Evolutionary conservation across 108 stramenopile species (phyloP).

Genomic region (Schizochytrium sp.): DNA sequence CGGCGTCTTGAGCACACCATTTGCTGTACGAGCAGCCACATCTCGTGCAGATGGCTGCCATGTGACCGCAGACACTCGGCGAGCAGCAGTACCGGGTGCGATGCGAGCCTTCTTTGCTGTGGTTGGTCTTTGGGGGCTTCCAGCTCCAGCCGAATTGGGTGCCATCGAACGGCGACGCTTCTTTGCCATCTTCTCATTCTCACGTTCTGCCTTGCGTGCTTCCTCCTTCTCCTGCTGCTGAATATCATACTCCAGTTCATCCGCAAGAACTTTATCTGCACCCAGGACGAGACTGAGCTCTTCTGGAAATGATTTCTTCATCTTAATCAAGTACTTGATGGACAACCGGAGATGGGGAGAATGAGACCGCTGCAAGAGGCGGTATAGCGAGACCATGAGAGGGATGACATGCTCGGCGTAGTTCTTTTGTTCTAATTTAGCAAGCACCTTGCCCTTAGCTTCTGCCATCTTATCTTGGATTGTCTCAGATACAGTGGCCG

Average conservation of each 20-base stretch:
- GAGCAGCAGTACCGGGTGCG: slow-evolving; percentile 8
- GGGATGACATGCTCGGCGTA: slow-evolving; percentile 29
- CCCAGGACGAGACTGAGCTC: neutral
- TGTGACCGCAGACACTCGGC: slow-evolving; percentile 1
- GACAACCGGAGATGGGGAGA: neutral
- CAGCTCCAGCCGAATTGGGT: neutral
- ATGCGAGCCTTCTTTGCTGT: slow-evolving; percentile 13
- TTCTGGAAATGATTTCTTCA: slow-evolving; percentile 10
- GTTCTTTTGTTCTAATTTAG: slow-evolving; percentile 48
- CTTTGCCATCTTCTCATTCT: slow-evolving; percentile 42
- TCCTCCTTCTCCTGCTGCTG: slow-evolving; percentile 2
- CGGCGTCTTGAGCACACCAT: slow-evolving; percentile 52
- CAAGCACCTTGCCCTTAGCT: slow-evolving; percentile 37
- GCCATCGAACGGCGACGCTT: slow-evolving; percentile 34
- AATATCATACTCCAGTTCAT: slow-evolving; percentile 20
- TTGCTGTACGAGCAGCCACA: neutral
- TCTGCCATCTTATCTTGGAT: slow-evolving; percentile 28
- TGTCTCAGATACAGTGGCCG: slow-evolving; percentile 11
- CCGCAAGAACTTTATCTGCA: neutral
- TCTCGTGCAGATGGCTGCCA: slow-evolving; percentile 46
- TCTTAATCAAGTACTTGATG: neutral
- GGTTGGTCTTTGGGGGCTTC: neutral
- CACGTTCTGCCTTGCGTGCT: neutral
- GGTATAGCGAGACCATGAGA: slow-evolving; percentile 35
- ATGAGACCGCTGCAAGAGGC: neutral